Evolutionary conservation across 1,284 basidiomycete species (phyloP).

Genomic region (Irpex lacteus): DNA sequence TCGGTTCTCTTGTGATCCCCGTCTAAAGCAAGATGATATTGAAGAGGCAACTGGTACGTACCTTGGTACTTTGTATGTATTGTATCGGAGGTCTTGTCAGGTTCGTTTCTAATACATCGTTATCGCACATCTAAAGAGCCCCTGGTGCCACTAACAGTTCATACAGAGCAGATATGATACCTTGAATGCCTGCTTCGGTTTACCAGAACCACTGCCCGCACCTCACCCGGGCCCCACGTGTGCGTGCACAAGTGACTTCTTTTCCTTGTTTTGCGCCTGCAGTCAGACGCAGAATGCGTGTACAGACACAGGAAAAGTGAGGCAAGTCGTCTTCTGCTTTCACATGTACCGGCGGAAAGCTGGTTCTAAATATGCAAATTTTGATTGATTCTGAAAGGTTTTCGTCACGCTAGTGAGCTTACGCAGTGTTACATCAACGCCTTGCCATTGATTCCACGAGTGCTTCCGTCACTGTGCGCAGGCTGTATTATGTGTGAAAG

Average conservation of each 20-base stretch:
- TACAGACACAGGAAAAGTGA: neutral
- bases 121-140: neutral
- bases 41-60: no score
- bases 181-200: neutral
- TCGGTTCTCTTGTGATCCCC: neutral
- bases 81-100: neutral
- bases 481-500: neutral
- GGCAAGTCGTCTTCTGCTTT: neutral
- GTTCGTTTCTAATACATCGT: neutral
- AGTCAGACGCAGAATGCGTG: neutral
- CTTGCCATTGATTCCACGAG: neutral
- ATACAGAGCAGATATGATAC: neutral
- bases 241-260: neutral
- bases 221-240: neutral
- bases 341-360: neutral
- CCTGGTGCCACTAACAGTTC: neutral
- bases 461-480: neutral
- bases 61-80: neutral
- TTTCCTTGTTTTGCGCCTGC: neutral
- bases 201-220: neutral
- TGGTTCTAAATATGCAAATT: neutral
- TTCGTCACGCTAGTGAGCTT: neutral
- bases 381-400: neutral
- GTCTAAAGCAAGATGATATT: neutral
- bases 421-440: constrained; percentile 1